These are phyloP conservation scores for Pichia sp. DNA, from an alignment of 1,139 yeast species.

Conservation along the genomic window DNA sequence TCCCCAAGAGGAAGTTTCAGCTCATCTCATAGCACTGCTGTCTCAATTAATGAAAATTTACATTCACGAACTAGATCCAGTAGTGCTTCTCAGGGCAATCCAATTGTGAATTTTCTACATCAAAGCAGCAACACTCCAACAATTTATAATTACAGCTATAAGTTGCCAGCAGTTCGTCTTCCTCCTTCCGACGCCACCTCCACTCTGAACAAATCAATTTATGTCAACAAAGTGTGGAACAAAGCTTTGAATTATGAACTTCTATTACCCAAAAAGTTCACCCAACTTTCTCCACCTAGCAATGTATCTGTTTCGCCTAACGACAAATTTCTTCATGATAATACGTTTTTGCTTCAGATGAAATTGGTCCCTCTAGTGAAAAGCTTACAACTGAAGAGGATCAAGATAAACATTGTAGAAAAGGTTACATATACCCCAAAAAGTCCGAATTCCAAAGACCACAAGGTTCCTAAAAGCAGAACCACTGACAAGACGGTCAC, in stretches of 20 bases:
- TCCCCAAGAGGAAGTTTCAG: slow-evolving; percentile 8
- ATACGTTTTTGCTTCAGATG: slow-evolving; percentile 47
- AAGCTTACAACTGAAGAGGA: slow-evolving; percentile 63
- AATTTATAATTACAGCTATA: slow-evolving; percentile 33
- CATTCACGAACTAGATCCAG: slow-evolving; percentile 8
- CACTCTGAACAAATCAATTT: slow-evolving; percentile 74
- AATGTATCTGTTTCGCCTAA: slow-evolving; percentile 8
- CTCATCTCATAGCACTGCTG: neutral
- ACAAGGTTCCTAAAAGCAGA: slow-evolving; percentile 40
- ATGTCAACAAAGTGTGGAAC: slow-evolving; percentile 80
- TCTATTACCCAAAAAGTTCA: slow-evolving; percentile 69
- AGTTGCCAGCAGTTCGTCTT: slow-evolving; percentile 59
- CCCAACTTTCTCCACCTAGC: slow-evolving; percentile 54
- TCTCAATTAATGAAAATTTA: neutral
- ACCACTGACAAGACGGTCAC: slow-evolving; percentile 52
- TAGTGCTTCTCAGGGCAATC: neutral
- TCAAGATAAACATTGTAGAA: slow-evolving; percentile 70
- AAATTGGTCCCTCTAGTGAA: slow-evolving; percentile 71
- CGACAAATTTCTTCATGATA: slow-evolving; percentile 37
- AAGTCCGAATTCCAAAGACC: slow-evolving; percentile 43
- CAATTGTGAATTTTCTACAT: neutral
- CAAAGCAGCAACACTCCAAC: slow-evolving; percentile 1
- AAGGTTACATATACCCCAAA: slow-evolving; percentile 62
- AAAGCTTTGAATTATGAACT: slow-evolving; percentile 74
- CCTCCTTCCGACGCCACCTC: slow-evolving; percentile 79